Percentiles rank a stretch among this genome's conserved stretches.
Evolutionary conservation across 305 asterid species (phyloP).

Genomic region (Solanum hybrid): DNA sequence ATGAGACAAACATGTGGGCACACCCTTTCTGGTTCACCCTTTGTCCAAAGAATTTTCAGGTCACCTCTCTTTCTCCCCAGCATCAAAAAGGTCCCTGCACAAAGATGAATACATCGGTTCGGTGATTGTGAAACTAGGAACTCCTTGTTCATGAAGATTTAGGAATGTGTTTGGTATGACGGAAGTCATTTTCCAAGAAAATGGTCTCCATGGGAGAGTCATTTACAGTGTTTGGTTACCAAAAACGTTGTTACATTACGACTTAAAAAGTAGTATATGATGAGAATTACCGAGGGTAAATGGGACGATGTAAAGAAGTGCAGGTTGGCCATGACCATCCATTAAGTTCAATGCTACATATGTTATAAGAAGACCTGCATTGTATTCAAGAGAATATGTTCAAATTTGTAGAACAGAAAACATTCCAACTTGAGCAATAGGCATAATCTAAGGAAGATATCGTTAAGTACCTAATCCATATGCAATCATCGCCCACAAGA

Average conservation of each 20-base stretch:
- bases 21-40: conserved; percentile 69
- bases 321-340: conserved; percentile 97
- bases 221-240: background rate
- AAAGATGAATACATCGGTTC: background rate
- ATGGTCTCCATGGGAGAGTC: background rate
- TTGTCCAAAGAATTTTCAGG: conserved; percentile 52
- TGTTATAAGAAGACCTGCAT: conserved; percentile 72
- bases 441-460: background rate
- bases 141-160: background rate
- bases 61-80: conserved; percentile 62
- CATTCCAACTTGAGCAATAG: background rate
- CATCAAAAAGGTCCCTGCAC: conserved; percentile 54
- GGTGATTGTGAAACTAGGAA: background rate
- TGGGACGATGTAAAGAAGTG: conserved; percentile 83
- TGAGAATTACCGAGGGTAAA: conserved; percentile 56
- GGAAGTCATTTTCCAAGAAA: background rate
- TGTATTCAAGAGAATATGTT: background rate
- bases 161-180: background rate
- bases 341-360: conserved; percentile 75
- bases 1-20: conserved; percentile 68
- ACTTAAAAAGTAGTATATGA: background rate
- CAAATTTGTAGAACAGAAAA: background rate
- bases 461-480: conserved; percentile 32
- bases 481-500: conserved; percentile 91
- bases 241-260: background rate